Evolutionary conservation across 257 asterid genomes (phyloP).

Genomic region (Knoxia roxburghii): DNA sequence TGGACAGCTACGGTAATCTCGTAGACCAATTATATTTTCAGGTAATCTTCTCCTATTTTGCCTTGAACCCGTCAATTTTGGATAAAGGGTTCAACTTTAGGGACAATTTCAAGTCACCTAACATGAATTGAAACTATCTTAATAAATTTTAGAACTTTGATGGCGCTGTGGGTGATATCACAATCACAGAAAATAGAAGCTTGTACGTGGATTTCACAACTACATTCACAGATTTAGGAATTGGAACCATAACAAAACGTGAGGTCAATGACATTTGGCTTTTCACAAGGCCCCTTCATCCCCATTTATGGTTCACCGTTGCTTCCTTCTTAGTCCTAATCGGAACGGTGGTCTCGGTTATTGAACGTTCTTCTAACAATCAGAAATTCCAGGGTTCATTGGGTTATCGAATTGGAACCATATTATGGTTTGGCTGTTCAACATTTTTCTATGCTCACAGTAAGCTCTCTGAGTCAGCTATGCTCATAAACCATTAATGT

Average conservation of each 20-base stretch:
- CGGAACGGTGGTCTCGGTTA: conserved; percentile 35
- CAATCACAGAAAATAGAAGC: neutral
- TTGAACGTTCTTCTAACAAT: conserved; percentile 34
- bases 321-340: conserved; percentile 22
- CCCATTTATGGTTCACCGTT: conserved; percentile 28
- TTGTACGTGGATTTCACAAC: conserved; percentile 1
- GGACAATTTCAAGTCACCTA: neutral
- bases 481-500: too few species aligned
- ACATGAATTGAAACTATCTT: neutral
- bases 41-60: conserved; percentile 19
- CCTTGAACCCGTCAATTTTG: neutral
- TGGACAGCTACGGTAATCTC: conserved; percentile 31
- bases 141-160: neutral
- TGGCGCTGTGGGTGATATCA: neutral
- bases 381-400: conserved; percentile 37
- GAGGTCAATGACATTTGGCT: conserved; percentile 26
- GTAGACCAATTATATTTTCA: conserved; percentile 22
- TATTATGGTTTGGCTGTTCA: conserved; percentile 28
- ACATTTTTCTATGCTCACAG: conserved; percentile 31
- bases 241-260: conserved; percentile 4
- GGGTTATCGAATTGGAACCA: conserved; percentile 28
- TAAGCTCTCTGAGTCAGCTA: conserved; percentile 4
- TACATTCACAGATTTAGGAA: neutral
- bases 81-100: neutral
- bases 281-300: conserved; percentile 36